A percentile compares a stretch with the other conserved stretches of the same genome.
These are phyloP conservation scores for Arthroderma uncinatum DNA, from an alignment of 2,329 filamentous ascomycete species.

Conservation along the genomic window DNA sequence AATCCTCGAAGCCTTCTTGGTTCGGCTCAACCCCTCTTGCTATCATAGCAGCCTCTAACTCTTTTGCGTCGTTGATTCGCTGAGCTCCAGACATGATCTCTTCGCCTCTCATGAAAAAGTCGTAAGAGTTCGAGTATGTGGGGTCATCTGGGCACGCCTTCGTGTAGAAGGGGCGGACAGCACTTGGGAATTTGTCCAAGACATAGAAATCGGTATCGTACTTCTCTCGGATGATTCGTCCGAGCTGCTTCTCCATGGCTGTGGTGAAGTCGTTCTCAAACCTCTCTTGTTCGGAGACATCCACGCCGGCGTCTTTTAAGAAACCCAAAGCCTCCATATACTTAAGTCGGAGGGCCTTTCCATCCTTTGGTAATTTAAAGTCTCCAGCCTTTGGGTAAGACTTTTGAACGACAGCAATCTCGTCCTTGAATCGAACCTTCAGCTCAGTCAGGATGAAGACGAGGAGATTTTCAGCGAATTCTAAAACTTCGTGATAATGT, in stretches of 20 bases:
- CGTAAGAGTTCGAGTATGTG: conserved; percentile 56
- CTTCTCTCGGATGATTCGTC: conserved; percentile 73
- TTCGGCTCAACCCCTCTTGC: conserved; percentile 50
- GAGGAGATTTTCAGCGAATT: conserved; percentile 40
- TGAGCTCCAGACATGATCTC: conserved; percentile 58
- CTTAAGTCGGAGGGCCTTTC: conserved; percentile 39
- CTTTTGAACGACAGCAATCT: conserved; percentile 39
- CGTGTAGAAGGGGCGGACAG: conserved; percentile 83
- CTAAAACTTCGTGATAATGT: conserved; percentile 43
- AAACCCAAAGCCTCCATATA: conserved; percentile 41
- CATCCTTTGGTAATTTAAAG: conserved; percentile 40
- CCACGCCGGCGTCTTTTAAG: conserved; percentile 40
- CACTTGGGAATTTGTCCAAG: conserved; percentile 88
- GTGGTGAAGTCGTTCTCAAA: conserved; percentile 40
- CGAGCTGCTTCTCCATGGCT: conserved; percentile 56
- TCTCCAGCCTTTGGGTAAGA: conserved; percentile 41
- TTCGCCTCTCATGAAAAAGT: conserved; percentile 61
- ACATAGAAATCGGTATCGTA: conserved; percentile 95
- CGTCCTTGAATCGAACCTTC: conserved; percentile 33
- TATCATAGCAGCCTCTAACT: conserved; percentile 48
- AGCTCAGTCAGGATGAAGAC: conserved; percentile 40
- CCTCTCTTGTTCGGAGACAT: conserved; percentile 39
- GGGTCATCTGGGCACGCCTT: conserved; percentile 61
- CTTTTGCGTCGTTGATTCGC: conserved; percentile 52
- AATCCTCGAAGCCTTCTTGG: conserved; percentile 50